A percentile compares a stretch with the other conserved stretches of the same genome.
phyloP scores from a whole-genome alignment of 352 stramenopile genomes.

The Phytophthora nicotianae region DNA sequence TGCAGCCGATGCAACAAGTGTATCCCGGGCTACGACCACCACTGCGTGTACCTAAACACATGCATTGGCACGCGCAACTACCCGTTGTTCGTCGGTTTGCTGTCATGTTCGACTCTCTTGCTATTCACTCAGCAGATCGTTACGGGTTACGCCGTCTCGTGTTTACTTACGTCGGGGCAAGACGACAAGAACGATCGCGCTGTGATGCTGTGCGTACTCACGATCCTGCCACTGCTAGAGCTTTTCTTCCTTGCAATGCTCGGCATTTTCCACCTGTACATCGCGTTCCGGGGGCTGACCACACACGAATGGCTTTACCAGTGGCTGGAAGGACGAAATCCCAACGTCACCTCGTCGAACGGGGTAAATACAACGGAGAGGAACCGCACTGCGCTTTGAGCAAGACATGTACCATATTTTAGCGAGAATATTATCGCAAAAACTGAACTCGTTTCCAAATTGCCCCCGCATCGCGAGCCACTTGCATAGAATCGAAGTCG shows the following conservation, averaged over 20 bases:
- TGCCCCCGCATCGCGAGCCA: slow-evolving; percentile 37
- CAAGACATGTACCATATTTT: slow-evolving; percentile 19
- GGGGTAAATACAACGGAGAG: background rate
- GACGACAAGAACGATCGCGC: slow-evolving; percentile 16
- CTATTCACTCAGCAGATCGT: slow-evolving; percentile 61
- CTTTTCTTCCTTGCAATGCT: slow-evolving; percentile 66
- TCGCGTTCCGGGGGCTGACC: slow-evolving; percentile 48
- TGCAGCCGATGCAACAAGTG: slow-evolving; percentile 95
- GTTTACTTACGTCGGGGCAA: slow-evolving; percentile 15
- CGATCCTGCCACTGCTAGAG: slow-evolving; percentile 55
- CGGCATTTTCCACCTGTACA: slow-evolving; percentile 67
- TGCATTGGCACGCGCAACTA: slow-evolving; percentile 89
- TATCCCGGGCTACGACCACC: slow-evolving; percentile 94
- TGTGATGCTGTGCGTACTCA: slow-evolving; percentile 37
- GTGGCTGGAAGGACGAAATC: slow-evolving; percentile 31
- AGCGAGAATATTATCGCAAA: slow-evolving; percentile 53
- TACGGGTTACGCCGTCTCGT: slow-evolving; percentile 47
- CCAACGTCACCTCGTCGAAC: background rate
- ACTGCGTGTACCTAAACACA: slow-evolving; percentile 96
- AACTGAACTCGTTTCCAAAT: slow-evolving; percentile 63
- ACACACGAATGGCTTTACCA: slow-evolving; percentile 71
- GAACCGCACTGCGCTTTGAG: slow-evolving; percentile 20
- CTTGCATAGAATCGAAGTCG: slow-evolving; percentile 47
- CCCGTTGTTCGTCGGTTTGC: slow-evolving; percentile 58
- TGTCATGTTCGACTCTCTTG: slow-evolving; percentile 62